Percentiles rank a stretch among this genome's conserved stretches.
These are phyloP conservation scores for Sinapis alba DNA, from an alignment of 441 rosid genomes.

Conservation along the genomic window DNA sequence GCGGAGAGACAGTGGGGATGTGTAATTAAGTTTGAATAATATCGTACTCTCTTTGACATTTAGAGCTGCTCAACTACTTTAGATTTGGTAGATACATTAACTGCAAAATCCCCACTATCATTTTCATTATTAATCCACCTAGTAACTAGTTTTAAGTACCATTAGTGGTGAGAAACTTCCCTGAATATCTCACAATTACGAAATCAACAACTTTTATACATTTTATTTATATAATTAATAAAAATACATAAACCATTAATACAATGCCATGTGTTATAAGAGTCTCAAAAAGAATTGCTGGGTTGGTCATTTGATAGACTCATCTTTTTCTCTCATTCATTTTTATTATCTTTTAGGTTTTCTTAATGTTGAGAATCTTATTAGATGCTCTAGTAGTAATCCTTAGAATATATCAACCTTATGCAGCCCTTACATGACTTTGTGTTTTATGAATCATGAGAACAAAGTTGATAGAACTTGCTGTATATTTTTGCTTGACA, in stretches of 20 bases:
- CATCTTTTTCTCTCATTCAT: too few relatives aligned
- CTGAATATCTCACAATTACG: too few relatives aligned
- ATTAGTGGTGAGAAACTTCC: too few relatives aligned
- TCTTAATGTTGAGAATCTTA: too few relatives aligned
- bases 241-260: too few relatives aligned
- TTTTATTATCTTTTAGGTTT: too few relatives aligned
- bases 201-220: too few relatives aligned
- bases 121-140: conserved; percentile 4
- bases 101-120: conserved; percentile 23
- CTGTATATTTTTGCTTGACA: background rate
- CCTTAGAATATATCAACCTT: background rate
- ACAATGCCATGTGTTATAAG: too few relatives aligned
- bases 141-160: background rate
- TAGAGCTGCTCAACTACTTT: conserved; percentile 34
- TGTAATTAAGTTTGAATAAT: conserved; percentile 2
- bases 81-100: conserved; percentile 25
- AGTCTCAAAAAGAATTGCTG: too few relatives aligned
- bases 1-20: conserved; percentile 8
- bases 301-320: too few relatives aligned
- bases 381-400: background rate
- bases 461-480: background rate
- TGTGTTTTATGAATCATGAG: background rate
- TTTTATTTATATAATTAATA: too few relatives aligned
- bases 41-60: conserved; percentile 1
- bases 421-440: conserved; percentile 6